Conservation (phyloP, 768 basidiomycete species). For the Suillus bovinus region DNA sequence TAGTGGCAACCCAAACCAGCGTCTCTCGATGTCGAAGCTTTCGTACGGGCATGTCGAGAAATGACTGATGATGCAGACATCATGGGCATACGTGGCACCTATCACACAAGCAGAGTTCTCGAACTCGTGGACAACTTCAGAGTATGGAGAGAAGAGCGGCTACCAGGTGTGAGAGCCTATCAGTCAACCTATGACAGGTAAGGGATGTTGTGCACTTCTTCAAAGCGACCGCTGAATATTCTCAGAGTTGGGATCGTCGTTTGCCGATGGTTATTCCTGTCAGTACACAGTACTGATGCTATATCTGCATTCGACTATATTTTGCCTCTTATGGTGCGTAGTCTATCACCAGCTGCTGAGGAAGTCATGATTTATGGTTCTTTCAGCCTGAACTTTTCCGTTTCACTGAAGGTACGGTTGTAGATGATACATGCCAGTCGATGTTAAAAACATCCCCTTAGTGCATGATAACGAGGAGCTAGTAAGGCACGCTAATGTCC, state of each 20-base stretch:
- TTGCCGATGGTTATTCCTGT: constrained; percentile 78
- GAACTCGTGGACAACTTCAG: constrained; percentile 66
- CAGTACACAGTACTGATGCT: constrained; percentile 76
- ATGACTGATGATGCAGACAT: constrained; percentile 62
- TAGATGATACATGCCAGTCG: background rate
- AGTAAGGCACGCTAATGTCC: constrained; percentile 57
- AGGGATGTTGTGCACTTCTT: constrained; percentile 16
- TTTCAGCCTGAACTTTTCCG: constrained; percentile 72
- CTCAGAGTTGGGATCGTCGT: constrained; percentile 61
- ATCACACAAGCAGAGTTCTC: constrained; percentile 57
- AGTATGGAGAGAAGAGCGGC: constrained; percentile 67
- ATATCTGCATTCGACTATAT: constrained; percentile 79
- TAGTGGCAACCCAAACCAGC: constrained; percentile 71
- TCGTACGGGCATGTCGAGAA: constrained; percentile 67
- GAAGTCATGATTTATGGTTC: constrained; percentile 10
- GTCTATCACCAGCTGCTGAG: constrained; percentile 1
- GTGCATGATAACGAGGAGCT: constrained; percentile 79
- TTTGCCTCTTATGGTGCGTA: constrained; percentile 72
- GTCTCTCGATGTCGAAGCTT: constrained; percentile 55
- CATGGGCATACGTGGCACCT: constrained; percentile 69
- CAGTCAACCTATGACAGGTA: constrained; percentile 86
- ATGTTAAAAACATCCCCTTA: constrained; percentile 23
- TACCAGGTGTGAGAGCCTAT: constrained; percentile 76
- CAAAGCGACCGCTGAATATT: background rate
- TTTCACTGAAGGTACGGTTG: constrained; percentile 60